Percentiles rank a stretch among this genome's conserved stretches.
These are phyloP conservation scores for Pichia rugopelliculosa DNA, from an alignment of 805 yeast species.

Conservation along the genomic window DNA sequence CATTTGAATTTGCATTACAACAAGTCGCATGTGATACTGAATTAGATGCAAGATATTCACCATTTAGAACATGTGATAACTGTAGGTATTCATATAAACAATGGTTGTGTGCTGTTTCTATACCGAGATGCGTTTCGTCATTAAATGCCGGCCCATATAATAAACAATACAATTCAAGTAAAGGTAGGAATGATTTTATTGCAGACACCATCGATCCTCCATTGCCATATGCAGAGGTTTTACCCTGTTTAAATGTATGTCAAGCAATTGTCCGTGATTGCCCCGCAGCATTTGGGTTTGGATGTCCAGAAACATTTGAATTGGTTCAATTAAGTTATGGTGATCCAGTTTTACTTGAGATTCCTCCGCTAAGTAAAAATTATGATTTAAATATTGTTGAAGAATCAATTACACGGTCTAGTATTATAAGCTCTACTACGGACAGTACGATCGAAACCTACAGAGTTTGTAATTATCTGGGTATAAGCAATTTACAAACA, in stretches of 20 bases:
- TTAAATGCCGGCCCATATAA: conserved; percentile 34
- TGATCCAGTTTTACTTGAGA: conserved; percentile 16
- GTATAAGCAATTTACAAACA: conserved; percentile 12
- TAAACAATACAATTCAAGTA: conserved; percentile 36
- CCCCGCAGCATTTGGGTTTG: conserved; percentile 67
- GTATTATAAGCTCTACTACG: not conserved
- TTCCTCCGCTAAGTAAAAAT: too few relatives aligned
- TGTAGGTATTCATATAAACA: conserved; percentile 65
- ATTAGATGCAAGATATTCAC: conserved; percentile 61
- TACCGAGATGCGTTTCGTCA: conserved; percentile 73
- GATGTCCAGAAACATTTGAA: conserved; percentile 51
- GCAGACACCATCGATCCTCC: conserved; percentile 47
- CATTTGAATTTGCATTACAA: conserved; percentile 70
- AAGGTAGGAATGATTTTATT: conserved; percentile 56
- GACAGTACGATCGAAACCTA: conserved; percentile 13
- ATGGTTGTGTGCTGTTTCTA: conserved; percentile 86
- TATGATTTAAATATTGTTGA: not conserved
- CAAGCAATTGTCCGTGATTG: conserved; percentile 74
- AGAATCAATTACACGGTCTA: too few relatives aligned
- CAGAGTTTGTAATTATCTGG: conserved; percentile 37
- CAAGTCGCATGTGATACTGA: conserved; percentile 70
- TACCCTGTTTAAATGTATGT: conserved; percentile 84
- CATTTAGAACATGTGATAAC: conserved; percentile 63
- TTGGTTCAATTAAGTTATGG: conserved; percentile 34
- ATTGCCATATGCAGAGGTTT: conserved; percentile 59